phyloP scores from a whole-genome alignment of 1,139 yeast species.

The Suhomyces ambrosiae region DNA sequence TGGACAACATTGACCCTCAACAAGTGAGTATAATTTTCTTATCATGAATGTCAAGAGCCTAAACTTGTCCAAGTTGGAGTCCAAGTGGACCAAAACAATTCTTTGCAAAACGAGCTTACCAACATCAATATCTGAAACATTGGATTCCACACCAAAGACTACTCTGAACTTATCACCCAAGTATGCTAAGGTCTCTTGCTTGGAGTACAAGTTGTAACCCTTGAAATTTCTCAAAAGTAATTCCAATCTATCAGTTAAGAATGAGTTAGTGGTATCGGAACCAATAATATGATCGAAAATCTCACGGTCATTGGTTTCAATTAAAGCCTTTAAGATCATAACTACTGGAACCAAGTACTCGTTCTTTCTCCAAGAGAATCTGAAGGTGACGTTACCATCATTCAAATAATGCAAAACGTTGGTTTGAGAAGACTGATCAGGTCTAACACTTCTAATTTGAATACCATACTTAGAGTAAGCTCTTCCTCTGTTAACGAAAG shows the following conservation, averaged over 20 bases:
- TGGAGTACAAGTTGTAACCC: constrained; percentile 72
- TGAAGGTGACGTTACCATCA: constrained; percentile 94
- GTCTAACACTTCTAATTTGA: constrained; percentile 91
- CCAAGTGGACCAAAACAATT: constrained; percentile 87
- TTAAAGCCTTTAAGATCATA: constrained; percentile 87
- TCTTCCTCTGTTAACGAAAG: constrained; percentile 92
- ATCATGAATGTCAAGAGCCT: constrained; percentile 89
- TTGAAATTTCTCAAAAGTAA: constrained; percentile 86
- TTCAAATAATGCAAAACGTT: constrained; percentile 92
- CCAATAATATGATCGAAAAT: constrained; percentile 97
- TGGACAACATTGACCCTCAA: constrained; percentile 95
- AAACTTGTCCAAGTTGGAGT: constrained; percentile 74
- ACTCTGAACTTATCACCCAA: constrained; percentile 95
- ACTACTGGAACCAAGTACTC: constrained; percentile 92
- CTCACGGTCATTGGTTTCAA: constrained; percentile 90
- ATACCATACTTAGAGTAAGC: constrained; percentile 88
- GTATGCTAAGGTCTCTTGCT: constrained; percentile 87
- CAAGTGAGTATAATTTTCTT: constrained; percentile 89
- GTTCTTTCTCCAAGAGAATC: constrained; percentile 96
- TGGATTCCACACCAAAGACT: constrained; percentile 87
- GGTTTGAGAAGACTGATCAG: constrained; percentile 97
- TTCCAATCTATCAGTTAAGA: constrained; percentile 97
- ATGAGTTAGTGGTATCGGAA: constrained; percentile 80
- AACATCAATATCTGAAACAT: constrained; percentile 84
- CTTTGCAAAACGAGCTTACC: constrained; percentile 82